Evolutionary conservation across 176 grass and related monocot genomes (phyloP).

Genomic region (Aegilops speltoides): DNA sequence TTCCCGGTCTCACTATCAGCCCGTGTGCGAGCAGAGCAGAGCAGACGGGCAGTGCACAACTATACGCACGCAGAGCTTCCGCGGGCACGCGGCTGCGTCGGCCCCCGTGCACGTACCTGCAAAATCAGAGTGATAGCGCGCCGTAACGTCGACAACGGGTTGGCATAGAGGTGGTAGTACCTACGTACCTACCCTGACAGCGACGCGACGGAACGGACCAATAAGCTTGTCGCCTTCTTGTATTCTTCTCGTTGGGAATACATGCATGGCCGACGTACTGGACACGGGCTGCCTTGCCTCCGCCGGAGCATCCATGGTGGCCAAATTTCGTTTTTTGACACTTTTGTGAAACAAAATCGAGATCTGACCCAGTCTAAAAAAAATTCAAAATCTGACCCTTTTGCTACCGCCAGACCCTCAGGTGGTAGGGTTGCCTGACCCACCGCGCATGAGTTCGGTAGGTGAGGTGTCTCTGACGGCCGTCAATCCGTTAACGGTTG

Average conservation of each 20-base stretch:
- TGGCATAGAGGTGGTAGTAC: no score
- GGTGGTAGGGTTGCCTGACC: no score
- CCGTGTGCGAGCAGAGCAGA: background rate
- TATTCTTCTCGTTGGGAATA: background rate
- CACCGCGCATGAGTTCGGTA: no score
- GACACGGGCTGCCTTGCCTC: background rate
- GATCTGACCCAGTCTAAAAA: no score
- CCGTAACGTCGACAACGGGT: background rate
- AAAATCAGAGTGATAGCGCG: background rate
- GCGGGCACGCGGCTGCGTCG: background rate
- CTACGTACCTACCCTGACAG: background rate
- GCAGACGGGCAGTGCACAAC: background rate
- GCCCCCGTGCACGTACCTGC: background rate
- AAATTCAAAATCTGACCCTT: no score
- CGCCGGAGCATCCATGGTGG: no score
- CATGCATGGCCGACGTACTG: background rate
- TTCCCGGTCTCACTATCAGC: background rate
- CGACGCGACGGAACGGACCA: background rate
- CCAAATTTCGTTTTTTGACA: no score
- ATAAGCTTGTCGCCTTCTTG: background rate
- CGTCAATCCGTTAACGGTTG: no score
- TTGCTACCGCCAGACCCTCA: no score
- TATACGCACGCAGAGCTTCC: background rate
- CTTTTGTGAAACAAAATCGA: no score
- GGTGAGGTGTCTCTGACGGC: no score